These are phyloP conservation scores for Beauveria brongniartii DNA, from an alignment of 2,329 filamentous ascomycete species.

Conservation along the genomic window DNA sequence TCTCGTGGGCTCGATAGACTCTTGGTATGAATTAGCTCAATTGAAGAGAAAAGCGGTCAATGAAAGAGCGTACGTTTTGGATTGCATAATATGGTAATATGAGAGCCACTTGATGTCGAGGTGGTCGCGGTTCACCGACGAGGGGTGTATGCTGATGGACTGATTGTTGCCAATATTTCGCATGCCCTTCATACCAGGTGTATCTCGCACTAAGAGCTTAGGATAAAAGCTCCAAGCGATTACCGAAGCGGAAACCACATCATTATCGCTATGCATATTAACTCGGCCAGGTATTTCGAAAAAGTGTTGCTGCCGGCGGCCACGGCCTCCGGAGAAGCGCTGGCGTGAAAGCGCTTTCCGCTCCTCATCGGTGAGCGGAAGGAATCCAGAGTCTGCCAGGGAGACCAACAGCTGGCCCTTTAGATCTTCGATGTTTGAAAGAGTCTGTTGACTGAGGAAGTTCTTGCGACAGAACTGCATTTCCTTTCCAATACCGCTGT, in stretches of 20 bases:
- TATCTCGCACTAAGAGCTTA: slow-evolving; percentile 76
- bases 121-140: slow-evolving; percentile 74
- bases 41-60: not conserved
- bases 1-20: slow-evolving; percentile 86
- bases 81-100: slow-evolving; percentile 97
- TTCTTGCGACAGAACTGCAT: slow-evolving; percentile 92
- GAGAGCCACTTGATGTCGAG: slow-evolving; percentile 71
- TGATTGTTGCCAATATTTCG: slow-evolving; percentile 93
- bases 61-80: slow-evolving; percentile 54
- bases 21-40: slow-evolving; percentile 28
- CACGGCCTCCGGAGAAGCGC: slow-evolving; percentile 45
- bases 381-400: slow-evolving; percentile 76
- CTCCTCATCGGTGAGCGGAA: slow-evolving; percentile 68
- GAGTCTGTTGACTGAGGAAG: slow-evolving; percentile 80
- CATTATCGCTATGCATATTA: slow-evolving; percentile 70
- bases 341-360: slow-evolving; percentile 58
- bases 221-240: slow-evolving; percentile 95
- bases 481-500: slow-evolving; percentile 57
- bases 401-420: slow-evolving; percentile 85
- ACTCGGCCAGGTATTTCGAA: slow-evolving; percentile 73
- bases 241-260: slow-evolving; percentile 69
- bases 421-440: slow-evolving; percentile 88
- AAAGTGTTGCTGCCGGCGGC: slow-evolving; percentile 63
- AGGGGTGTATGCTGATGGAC: slow-evolving; percentile 75
- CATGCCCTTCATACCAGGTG: slow-evolving; percentile 62